Evolutionary conservation across 192 early-diverging fungal genomes (phyloP).

Genomic region (Phlyctochytrium bullatum): DNA sequence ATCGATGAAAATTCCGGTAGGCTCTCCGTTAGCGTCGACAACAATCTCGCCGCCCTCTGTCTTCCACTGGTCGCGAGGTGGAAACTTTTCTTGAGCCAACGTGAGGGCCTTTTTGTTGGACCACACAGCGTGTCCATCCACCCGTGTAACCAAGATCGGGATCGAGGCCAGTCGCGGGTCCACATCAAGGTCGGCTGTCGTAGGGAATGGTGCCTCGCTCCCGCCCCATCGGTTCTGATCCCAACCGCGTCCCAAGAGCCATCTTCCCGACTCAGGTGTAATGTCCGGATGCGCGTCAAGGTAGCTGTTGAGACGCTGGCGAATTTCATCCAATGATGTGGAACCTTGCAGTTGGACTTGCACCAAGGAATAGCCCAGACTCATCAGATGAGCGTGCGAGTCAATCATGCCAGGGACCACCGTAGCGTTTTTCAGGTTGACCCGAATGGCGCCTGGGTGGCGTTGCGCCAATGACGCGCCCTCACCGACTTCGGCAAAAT

Average conservation of each 20-base stretch:
- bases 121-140: constrained; percentile 54
- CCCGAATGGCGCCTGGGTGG: not conserved
- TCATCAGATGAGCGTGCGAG: constrained; percentile 49
- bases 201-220: constrained; percentile 33
- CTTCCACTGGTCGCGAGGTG: not conserved
- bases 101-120: constrained; percentile 34
- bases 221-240: constrained; percentile 48
- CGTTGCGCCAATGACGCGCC: not conserved
- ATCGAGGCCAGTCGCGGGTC: constrained; percentile 29
- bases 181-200: constrained; percentile 44
- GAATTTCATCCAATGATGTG: constrained; percentile 14
- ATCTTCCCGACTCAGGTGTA: constrained; percentile 19
- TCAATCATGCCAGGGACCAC: constrained; percentile 54
- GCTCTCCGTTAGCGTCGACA: constrained; percentile 21
- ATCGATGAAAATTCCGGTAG: constrained; percentile 54
- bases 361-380: constrained; percentile 28
- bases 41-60: constrained; percentile 37
- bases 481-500: constrained; percentile 41
- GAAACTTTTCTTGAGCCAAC: constrained; percentile 13
- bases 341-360: constrained; percentile 27
- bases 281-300: constrained; percentile 29
- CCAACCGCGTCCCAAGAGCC: constrained; percentile 54
- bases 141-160: constrained; percentile 43
- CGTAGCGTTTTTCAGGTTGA: constrained; percentile 27
- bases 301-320: constrained; percentile 10